A percentile compares a stretch with the other conserved stretches of the same genome.
Conservation (phyloP, 2,329 filamentous ascomycete species). For the Penicillium polonicum region DNA sequence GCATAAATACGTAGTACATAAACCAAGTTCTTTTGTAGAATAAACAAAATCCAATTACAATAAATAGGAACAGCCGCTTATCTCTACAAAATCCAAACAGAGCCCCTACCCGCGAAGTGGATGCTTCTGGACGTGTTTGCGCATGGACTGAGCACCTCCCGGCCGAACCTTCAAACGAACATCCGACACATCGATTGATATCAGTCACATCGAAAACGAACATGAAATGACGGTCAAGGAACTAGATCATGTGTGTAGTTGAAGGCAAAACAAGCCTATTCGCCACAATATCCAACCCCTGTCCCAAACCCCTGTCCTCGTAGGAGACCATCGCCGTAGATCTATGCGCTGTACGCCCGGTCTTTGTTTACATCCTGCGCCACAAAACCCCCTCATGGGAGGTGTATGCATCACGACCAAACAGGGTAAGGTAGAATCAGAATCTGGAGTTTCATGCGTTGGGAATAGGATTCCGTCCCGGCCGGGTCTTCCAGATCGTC, state of each 20-base stretch:
- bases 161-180: background rate
- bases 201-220: background rate
- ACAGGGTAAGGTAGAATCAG: background rate
- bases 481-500: background rate
- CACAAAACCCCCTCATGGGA: background rate
- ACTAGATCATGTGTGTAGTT: background rate
- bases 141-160: background rate
- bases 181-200: background rate
- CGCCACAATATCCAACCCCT: background rate
- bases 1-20: background rate
- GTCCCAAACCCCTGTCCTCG: background rate
- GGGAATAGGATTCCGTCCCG: background rate
- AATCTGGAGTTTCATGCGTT: background rate
- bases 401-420: background rate
- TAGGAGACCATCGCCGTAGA: background rate
- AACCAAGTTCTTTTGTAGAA: background rate
- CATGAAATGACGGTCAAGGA: conserved; percentile 3
- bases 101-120: background rate
- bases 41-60: background rate
- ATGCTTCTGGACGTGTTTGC: background rate
- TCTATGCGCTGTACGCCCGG: background rate
- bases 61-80: background rate
- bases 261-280: background rate
- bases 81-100: background rate
- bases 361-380: conserved; percentile 6